Evolutionary conservation across 192 early-diverging fungal species (phyloP).

Genomic region (Thamnidium elegans): DNA sequence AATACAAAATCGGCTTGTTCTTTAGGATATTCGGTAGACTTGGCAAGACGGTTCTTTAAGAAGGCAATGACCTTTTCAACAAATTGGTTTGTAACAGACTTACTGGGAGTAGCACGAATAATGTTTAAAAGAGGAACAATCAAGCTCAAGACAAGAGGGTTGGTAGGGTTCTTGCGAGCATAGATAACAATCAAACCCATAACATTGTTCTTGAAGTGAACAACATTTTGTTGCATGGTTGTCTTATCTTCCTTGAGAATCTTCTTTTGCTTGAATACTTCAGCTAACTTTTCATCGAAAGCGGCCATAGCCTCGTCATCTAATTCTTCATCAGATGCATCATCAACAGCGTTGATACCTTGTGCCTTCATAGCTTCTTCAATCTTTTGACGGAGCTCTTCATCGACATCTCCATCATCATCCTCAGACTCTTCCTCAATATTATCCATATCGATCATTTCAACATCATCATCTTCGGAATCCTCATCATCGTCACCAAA

Average conservation of each 20-base stretch:
- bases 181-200: constrained; percentile 82
- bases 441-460: constrained; percentile 25
- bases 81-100: constrained; percentile 60
- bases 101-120: constrained; percentile 47
- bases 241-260: constrained; percentile 75
- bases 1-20: constrained; percentile 54
- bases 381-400: constrained; percentile 72
- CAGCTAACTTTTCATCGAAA: constrained; percentile 90
- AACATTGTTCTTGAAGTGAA: constrained; percentile 89
- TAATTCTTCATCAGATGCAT: constrained; percentile 37
- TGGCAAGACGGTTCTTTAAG: constrained; percentile 60
- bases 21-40: constrained; percentile 60
- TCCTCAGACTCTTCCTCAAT: constrained; percentile 35
- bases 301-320: constrained; percentile 48
- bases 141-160: constrained; percentile 68
- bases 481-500: constrained; percentile 53
- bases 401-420: constrained; percentile 55
- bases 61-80: constrained; percentile 66
- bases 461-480: constrained; percentile 40
- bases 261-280: constrained; percentile 88
- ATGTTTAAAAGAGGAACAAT: constrained; percentile 70
- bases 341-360: constrained; percentile 55
- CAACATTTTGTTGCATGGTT: constrained; percentile 71
- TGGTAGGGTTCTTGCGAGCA: constrained; percentile 61
- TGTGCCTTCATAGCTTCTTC: constrained; percentile 65